Evolutionary conservation across 1,139 yeast genomes (phyloP).

Genomic region (Hansenula sp.): DNA sequence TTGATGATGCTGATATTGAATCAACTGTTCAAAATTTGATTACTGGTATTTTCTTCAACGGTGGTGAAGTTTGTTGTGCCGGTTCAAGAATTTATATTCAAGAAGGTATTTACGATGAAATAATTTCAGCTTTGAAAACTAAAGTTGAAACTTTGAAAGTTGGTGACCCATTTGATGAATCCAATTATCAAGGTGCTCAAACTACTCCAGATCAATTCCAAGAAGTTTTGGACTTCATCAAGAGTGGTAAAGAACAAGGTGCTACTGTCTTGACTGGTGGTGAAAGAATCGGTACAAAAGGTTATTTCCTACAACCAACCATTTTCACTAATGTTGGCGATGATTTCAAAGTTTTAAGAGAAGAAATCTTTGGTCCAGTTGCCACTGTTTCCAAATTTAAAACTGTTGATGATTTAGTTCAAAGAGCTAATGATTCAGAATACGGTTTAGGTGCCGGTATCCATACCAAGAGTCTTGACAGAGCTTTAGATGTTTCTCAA

Average conservation of each 20-base stretch:
- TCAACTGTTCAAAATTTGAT: slow-evolving; percentile 58
- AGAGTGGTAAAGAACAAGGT: slow-evolving; percentile 71
- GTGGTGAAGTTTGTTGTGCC: slow-evolving; percentile 89
- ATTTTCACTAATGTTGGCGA: slow-evolving; percentile 68
- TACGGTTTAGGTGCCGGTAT: slow-evolving; percentile 88
- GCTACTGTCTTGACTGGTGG: slow-evolving; percentile 79
- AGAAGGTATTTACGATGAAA: slow-evolving; percentile 68
- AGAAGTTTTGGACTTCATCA: slow-evolving; percentile 70
- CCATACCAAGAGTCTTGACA: slow-evolving; percentile 61
- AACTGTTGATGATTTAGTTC: slow-evolving; percentile 66
- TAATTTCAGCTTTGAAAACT: slow-evolving; percentile 49
- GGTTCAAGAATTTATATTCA: slow-evolving; percentile 81
- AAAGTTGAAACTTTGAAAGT: slow-evolving; percentile 52
- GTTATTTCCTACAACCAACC: slow-evolving; percentile 79
- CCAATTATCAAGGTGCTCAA: slow-evolving; percentile 82
- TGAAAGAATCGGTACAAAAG: slow-evolving; percentile 60
- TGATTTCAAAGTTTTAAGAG: slow-evolving; percentile 66
- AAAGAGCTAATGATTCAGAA: slow-evolving; percentile 66
- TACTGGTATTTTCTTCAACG: slow-evolving; percentile 69
- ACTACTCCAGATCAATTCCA: slow-evolving; percentile 72
- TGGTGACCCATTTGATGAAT: slow-evolving; percentile 76
- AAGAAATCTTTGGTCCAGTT: slow-evolving; percentile 88
- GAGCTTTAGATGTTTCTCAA: slow-evolving; percentile 61
- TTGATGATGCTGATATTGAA: slow-evolving; percentile 67
- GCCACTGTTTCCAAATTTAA: slow-evolving; percentile 71